phyloP scores from a whole-genome alignment of 495 filamentous ascomycete genomes.

The Friedmanniomyces endolithicus region DNA sequence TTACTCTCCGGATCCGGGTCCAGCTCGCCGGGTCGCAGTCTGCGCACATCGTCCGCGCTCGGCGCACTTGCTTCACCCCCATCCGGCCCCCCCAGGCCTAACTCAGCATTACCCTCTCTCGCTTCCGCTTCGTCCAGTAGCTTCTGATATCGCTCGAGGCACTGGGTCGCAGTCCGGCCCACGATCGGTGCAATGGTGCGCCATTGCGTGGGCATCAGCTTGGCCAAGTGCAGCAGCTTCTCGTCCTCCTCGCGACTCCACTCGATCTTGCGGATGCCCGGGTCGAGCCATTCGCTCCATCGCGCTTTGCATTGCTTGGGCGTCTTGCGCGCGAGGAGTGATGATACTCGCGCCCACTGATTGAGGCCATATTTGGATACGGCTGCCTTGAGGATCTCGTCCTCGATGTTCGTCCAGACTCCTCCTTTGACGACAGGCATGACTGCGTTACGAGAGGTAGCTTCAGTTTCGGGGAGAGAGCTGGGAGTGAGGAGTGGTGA shows the following conservation, averaged over 20 bases:
- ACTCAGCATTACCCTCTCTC: constrained; percentile 47
- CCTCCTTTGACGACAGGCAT: constrained; percentile 43
- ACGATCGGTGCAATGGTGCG: constrained; percentile 95
- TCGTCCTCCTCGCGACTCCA: constrained; percentile 99
- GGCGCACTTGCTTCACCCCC: constrained; percentile 81
- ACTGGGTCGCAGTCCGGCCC: constrained; percentile 90
- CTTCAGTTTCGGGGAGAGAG: neutral
- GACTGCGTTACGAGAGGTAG: neutral
- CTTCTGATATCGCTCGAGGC: constrained; percentile 91
- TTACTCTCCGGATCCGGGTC: constrained; percentile 95
- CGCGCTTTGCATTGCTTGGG: constrained; percentile 98
- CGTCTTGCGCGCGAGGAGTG: constrained; percentile 90
- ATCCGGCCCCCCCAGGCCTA: constrained; percentile 77
- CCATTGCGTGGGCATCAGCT: constrained; percentile 99
- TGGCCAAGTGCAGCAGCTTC: constrained; percentile 87
- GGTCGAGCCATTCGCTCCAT: constrained; percentile 97
- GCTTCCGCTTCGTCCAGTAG: constrained; percentile 91
- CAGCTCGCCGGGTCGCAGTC: constrained; percentile 74
- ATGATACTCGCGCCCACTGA: constrained; percentile 98
- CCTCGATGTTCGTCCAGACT: constrained; percentile 79
- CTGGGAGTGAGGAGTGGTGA: too few species aligned
- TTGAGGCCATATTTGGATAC: constrained; percentile 96
- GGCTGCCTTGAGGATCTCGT: constrained; percentile 90
- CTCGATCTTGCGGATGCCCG: constrained; percentile 92
- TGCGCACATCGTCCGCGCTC: constrained; percentile 84